Evolutionary conservation across 345 rosid species (phyloP).

Genomic region (Lumnitzera racemosa): DNA sequence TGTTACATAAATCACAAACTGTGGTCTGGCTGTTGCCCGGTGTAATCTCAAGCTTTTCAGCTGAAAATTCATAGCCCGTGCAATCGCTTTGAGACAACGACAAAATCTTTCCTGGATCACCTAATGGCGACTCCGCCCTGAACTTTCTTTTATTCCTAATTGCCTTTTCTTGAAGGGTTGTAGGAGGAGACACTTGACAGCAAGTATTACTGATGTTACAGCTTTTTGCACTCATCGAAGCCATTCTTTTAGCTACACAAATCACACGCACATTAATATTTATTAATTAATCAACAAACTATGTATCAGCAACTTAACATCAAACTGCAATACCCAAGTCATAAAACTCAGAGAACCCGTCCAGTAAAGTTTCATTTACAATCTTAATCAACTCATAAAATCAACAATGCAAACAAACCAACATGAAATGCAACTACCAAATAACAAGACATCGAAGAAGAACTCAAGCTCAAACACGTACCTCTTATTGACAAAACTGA

Average conservation of each 20-base stretch:
- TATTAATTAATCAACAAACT: background rate
- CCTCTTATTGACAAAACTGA: too few relatives aligned
- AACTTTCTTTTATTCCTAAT: constrained; percentile 86
- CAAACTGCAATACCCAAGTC: background rate
- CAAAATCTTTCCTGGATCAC: constrained; percentile 28
- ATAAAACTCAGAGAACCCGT: too few relatives aligned
- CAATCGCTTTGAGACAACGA: constrained; percentile 33
- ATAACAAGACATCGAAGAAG: too few relatives aligned
- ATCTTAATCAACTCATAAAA: too few relatives aligned
- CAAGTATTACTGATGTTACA: constrained; percentile 23
- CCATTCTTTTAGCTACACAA: constrained; percentile 49
- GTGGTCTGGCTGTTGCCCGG: constrained; percentile 29
- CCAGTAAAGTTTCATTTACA: too few relatives aligned
- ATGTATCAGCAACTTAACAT: too few relatives aligned
- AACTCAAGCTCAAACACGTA: too few relatives aligned
- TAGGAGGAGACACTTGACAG: constrained; percentile 35
- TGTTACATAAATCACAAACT: constrained; percentile 39
- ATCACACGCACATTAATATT: constrained; percentile 2
- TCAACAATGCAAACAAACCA: too few relatives aligned
- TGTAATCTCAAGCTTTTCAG: constrained; percentile 50
- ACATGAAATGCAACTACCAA: too few relatives aligned
- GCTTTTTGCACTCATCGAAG: constrained; percentile 49
- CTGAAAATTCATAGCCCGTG: constrained; percentile 49
- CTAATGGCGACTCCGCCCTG: constrained; percentile 65
- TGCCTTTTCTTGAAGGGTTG: constrained; percentile 66